A percentile compares a stretch with the other conserved stretches of the same genome.
phyloP scores from a whole-genome alignment of 495 filamentous ascomycete genomes.

The Talaromyces liani region DNA sequence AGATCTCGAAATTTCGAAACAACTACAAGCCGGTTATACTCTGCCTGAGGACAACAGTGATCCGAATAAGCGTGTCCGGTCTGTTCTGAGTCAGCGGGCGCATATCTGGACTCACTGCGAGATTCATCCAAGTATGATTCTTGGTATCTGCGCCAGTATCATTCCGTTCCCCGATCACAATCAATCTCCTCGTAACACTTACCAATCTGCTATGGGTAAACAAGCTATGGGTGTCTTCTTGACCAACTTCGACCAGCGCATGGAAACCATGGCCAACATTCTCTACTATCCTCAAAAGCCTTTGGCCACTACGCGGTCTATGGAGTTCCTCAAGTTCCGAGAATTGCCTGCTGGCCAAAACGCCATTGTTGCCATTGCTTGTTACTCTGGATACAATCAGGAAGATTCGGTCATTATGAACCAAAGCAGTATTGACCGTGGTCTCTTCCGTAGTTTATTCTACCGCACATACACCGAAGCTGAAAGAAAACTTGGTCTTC shows the following conservation, averaged over 20 bases:
- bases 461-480: constrained; percentile 94
- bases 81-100: constrained; percentile 69
- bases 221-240: constrained; percentile 99
- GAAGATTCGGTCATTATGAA: constrained; percentile 99
- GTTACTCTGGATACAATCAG: constrained; percentile 99
- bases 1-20: constrained; percentile 68
- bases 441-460: constrained; percentile 94
- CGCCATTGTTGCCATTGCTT: constrained; percentile 93
- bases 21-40: constrained; percentile 57
- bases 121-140: constrained; percentile 98
- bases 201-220: constrained; percentile 99
- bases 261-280: constrained; percentile 99
- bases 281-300: constrained; percentile 99
- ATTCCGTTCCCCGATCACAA: constrained; percentile 99
- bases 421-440: constrained; percentile 95
- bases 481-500: constrained; percentile 89
- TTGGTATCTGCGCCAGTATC: constrained; percentile 96
- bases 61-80: constrained; percentile 75
- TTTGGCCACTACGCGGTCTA: constrained; percentile 88
- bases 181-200: constrained; percentile 96
- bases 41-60: constrained; percentile 49
- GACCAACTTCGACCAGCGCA: constrained; percentile 89
- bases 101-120: constrained; percentile 96
- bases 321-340: constrained; percentile 98
- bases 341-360: constrained; percentile 97